These are phyloP conservation scores for Mercurialis annua DNA, from an alignment of 345 rosid species.

Conservation along the genomic window DNA sequence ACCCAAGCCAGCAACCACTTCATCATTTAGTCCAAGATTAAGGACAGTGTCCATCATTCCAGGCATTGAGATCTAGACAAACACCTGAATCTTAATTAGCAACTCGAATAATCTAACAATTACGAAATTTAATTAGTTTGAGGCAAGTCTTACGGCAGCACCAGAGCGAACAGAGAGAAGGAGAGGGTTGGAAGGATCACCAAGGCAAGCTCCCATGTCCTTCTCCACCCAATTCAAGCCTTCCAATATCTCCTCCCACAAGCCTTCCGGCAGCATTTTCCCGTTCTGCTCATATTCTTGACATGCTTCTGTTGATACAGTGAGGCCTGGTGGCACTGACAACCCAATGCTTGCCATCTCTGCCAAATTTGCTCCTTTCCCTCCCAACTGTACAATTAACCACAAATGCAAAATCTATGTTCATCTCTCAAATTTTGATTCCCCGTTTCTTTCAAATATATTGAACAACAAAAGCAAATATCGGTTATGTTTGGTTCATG, in stretches of 20 bases:
- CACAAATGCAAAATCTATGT: not conserved
- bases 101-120: not conserved
- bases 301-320: conserved; percentile 95
- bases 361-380: conserved; percentile 94
- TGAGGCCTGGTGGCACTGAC: conserved; percentile 93
- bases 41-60: conserved; percentile 99
- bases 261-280: conserved; percentile 54
- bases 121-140: not conserved
- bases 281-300: conserved; percentile 64
- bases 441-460: not conserved
- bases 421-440: not conserved
- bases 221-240: conserved; percentile 55
- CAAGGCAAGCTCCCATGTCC: conserved; percentile 79
- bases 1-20: conserved; percentile 68
- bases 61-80: conserved; percentile 80
- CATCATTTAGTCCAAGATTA: conserved; percentile 86
- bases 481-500: too few species aligned
- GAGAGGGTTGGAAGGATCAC: conserved; percentile 76
- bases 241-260: conserved; percentile 77
- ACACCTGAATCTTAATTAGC: not conserved
- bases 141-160: conserved; percentile 65
- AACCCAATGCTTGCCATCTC: conserved; percentile 97
- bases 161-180: conserved; percentile 98
- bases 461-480: not conserved
- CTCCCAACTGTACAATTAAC: conserved; percentile 67